A percentile compares a stretch with the other conserved stretches of the same genome.
phyloP scores from a whole-genome alignment of 2,329 filamentous ascomycete species.

The Fusarium marasasianum region DNA sequence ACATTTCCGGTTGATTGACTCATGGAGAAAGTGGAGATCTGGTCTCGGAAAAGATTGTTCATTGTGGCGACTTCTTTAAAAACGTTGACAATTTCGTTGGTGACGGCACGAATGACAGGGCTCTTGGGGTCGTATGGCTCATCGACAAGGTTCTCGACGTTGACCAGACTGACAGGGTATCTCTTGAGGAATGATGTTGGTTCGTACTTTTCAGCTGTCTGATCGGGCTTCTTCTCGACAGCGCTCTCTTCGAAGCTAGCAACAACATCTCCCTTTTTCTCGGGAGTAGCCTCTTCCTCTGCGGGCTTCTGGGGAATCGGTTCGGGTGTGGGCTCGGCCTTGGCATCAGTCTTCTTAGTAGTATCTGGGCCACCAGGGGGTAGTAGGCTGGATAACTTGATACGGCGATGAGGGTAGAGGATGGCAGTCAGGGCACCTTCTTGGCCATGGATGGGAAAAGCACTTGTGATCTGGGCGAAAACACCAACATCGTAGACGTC shows the following conservation, averaged over 20 bases:
- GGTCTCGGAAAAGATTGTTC: constrained; percentile 95
- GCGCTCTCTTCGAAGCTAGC: constrained; percentile 92
- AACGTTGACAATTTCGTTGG: constrained; percentile 97
- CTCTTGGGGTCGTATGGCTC: constrained; percentile 92
- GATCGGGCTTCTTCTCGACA: constrained; percentile 67
- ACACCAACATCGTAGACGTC: constrained; percentile 97
- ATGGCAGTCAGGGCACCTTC: constrained; percentile 89
- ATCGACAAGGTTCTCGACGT: constrained; percentile 91
- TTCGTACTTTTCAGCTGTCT: constrained; percentile 71
- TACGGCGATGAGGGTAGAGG: constrained; percentile 93
- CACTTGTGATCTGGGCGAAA: constrained; percentile 97
- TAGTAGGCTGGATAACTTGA: constrained; percentile 86
- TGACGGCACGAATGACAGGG: constrained; percentile 87
- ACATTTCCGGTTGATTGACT: constrained; percentile 95
- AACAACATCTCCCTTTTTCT: constrained; percentile 92
- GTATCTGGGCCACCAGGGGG: constrained; percentile 67
- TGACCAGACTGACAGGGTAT: constrained; percentile 92
- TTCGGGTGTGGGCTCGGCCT: constrained; percentile 63
- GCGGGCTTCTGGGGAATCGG: constrained; percentile 65
- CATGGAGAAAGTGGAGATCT: constrained; percentile 97
- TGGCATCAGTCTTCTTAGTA: constrained; percentile 61
- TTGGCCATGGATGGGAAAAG: constrained; percentile 89
- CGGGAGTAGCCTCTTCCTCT: constrained; percentile 63
- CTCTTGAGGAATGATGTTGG: constrained; percentile 91
- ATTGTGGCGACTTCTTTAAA: constrained; percentile 96